These are phyloP conservation scores for Caloboletus firmus DNA, from an alignment of 1,284 basidiomycete species.

Conservation along the genomic window DNA sequence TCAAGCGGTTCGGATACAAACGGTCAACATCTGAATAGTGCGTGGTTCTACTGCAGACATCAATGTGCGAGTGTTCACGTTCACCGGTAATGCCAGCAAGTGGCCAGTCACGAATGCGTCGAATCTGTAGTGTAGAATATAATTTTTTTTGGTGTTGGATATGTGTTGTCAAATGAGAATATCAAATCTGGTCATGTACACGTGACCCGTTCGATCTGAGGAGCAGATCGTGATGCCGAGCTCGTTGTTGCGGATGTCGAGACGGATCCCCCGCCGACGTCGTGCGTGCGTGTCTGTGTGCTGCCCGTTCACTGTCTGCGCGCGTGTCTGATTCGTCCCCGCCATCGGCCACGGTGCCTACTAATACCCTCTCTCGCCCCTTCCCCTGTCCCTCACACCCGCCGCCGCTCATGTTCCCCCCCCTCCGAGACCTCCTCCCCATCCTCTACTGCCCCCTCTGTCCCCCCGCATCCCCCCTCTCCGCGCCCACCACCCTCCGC, in stretches of 20 bases:
- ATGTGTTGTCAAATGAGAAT: neutral
- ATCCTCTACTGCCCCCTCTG: conserved; percentile 47
- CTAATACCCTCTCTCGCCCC: conserved; percentile 15
- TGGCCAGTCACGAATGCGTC: conserved; percentile 31
- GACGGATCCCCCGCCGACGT: conserved; percentile 34
- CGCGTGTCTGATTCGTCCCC: conserved; percentile 21
- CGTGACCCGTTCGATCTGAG: conserved; percentile 31
- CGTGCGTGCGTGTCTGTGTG: conserved; percentile 16
- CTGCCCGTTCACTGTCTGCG: conserved; percentile 17
- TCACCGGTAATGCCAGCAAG: too few species aligned
- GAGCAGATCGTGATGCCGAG: conserved; percentile 30
- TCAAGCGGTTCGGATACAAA: conserved; percentile 76
- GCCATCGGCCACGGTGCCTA: conserved; percentile 15
- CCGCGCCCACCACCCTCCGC: conserved; percentile 50
- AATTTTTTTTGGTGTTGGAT: too few species aligned
- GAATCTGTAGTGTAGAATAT: conserved; percentile 6
- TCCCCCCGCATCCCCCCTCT: conserved; percentile 34
- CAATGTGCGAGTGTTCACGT: neutral
- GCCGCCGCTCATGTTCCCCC: conserved; percentile 19
- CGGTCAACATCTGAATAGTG: conserved; percentile 71
- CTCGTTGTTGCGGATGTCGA: conserved; percentile 23
- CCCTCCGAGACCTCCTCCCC: conserved; percentile 27
- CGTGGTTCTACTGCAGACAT: conserved; percentile 33
- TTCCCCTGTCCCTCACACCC: neutral
- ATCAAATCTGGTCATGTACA: conserved; percentile 15